Percentiles rank a stretch among this genome's conserved stretches.
Evolutionary conservation across 352 stramenopile genomes (phyloP).

Genomic region (Pythium chondricola): DNA sequence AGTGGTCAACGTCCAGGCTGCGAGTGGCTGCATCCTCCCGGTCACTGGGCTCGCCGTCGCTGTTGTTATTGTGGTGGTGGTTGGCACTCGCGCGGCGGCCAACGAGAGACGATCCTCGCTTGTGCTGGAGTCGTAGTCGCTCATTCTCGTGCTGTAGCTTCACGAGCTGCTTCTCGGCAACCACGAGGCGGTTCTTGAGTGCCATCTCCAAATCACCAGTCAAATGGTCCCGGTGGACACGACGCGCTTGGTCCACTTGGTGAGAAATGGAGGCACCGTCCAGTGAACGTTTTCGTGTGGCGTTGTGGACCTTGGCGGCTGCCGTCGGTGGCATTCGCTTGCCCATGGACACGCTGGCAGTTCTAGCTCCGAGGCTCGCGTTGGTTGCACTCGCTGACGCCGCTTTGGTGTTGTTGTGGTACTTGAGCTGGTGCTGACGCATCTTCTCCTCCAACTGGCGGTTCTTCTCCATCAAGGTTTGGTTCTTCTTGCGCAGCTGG

Average conservation of each 20-base stretch:
- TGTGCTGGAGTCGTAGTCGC: constrained; percentile 22
- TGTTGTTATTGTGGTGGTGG: constrained; percentile 33
- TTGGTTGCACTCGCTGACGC: constrained; percentile 13
- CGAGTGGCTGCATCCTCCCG: not conserved
- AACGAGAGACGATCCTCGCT: not conserved
- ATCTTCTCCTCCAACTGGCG: constrained; percentile 57
- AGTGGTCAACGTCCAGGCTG: constrained; percentile 36
- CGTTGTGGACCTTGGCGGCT: constrained; percentile 9
- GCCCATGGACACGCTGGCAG: not conserved
- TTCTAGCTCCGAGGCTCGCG: constrained; percentile 5
- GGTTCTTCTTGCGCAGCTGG: constrained; percentile 67
- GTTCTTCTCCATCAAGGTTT: constrained; percentile 65
- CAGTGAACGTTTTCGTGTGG: not conserved
- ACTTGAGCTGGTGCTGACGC: constrained; percentile 20
- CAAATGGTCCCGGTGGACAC: constrained; percentile 43
- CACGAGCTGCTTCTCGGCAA: constrained; percentile 63
- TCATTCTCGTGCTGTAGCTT: constrained; percentile 72
- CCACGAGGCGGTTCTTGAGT: constrained; percentile 61
- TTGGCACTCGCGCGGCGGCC: not conserved
- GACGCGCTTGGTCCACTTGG: constrained; percentile 41
- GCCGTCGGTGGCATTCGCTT: not conserved
- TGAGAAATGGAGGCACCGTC: constrained; percentile 8
- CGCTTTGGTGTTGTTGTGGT: constrained; percentile 19
- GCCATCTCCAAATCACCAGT: constrained; percentile 57
- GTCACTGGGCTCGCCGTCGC: constrained; percentile 24